phyloP scores from a whole-genome alignment of 768 basidiomycete species.

The Boletus bicolor region DNA sequence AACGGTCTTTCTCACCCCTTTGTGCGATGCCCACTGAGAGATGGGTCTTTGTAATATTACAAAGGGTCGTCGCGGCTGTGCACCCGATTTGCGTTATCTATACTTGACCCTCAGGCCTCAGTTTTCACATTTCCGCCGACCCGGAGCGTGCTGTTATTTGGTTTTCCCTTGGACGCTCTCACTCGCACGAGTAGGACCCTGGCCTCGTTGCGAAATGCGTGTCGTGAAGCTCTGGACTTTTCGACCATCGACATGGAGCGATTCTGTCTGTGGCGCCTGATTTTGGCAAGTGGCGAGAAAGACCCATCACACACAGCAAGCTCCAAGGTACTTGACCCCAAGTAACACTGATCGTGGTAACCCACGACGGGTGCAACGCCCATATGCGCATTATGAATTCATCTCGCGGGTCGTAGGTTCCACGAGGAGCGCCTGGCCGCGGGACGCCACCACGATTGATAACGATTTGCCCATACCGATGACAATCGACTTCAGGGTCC shows the following conservation, averaged over 20 bases:
- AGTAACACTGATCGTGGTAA: not conserved
- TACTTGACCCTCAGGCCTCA: not conserved
- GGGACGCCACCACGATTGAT: slow-evolving; percentile 11
- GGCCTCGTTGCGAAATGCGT: slow-evolving; percentile 11
- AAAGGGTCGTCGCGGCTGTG: slow-evolving; percentile 2
- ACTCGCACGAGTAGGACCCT: slow-evolving; percentile 18
- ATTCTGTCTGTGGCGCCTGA: not conserved
- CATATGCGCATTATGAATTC: slow-evolving; percentile 6
- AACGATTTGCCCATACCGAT: not conserved
- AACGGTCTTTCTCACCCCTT: slow-evolving; percentile 9
- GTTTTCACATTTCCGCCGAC: not conserved
- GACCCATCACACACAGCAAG: slow-evolving; percentile 3
- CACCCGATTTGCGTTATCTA: not conserved
- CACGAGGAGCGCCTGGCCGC: slow-evolving; percentile 12
- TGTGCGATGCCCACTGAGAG: not conserved
- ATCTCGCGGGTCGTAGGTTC: not conserved
- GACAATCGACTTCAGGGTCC: slow-evolving; percentile 18
- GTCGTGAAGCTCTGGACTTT: slow-evolving; percentile 6
- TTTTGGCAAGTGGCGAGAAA: not conserved
- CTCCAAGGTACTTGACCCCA: not conserved
- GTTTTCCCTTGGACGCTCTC: not conserved
- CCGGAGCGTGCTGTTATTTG: slow-evolving; percentile 8
- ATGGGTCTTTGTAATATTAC: not conserved
- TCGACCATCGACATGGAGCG: not conserved
- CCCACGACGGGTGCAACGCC: not conserved